These are phyloP conservation scores for Amoebophrya sp. DNA, from an alignment of 169 alveolate species.

Conservation along the genomic window DNA sequence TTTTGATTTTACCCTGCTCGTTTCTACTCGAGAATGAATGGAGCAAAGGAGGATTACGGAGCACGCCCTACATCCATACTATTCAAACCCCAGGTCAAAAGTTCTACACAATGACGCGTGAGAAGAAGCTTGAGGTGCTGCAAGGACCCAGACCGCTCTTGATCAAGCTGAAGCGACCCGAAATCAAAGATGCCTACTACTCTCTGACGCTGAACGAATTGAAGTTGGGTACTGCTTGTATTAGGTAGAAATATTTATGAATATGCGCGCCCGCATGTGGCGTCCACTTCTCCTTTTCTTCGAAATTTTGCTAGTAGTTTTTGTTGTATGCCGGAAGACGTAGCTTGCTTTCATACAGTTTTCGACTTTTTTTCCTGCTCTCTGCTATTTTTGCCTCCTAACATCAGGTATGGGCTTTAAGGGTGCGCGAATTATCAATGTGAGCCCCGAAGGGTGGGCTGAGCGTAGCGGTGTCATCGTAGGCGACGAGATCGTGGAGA, in stretches of 20 bases:
- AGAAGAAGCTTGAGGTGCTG: neutral
- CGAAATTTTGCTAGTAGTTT: no score
- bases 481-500: neutral
- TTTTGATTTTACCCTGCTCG: no score
- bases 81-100: neutral
- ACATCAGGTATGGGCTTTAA: neutral
- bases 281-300: no score
- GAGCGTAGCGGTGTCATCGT: neutral
- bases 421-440: neutral
- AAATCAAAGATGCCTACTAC: neutral
- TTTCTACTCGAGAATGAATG: no score
- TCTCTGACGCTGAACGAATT: neutral
- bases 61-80: no score
- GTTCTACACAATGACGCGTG: neutral
- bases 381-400: no score
- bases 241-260: no score
- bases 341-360: no score
- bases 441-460: neutral
- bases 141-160: neutral
- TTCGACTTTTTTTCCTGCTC: no score
- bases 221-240: neutral
- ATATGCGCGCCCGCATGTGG: no score
- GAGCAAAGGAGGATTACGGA: no score
- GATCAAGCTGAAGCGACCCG: neutral
- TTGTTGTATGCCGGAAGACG: no score